phyloP scores from a whole-genome alignment of 2,329 filamentous ascomycete species.

The Microascus cirrosus region DNA sequence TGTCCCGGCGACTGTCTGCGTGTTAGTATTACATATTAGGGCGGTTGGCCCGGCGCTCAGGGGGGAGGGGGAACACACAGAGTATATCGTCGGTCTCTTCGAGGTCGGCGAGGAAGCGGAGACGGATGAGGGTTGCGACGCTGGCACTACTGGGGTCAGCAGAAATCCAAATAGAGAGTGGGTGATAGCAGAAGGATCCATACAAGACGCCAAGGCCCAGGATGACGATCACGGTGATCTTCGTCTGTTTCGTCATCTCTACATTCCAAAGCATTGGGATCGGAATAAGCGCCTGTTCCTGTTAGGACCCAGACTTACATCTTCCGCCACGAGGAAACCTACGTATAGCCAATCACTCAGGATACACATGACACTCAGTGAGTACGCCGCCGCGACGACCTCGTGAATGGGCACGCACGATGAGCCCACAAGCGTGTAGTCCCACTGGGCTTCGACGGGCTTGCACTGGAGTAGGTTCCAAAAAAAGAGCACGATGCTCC shows the following conservation, averaged over 20 bases:
- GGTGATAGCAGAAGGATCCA: neutral
- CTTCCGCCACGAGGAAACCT: conserved; percentile 9
- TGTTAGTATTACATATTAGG: neutral
- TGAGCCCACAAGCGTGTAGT: conserved; percentile 30
- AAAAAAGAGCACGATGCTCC: conserved; percentile 35
- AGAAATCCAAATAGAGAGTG: conserved; percentile 7
- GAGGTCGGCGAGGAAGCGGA: conserved; percentile 35
- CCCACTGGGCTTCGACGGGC: conserved; percentile 40
- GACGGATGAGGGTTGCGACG: conserved; percentile 39
- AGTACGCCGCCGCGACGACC: conserved; percentile 36
- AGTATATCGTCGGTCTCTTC: conserved; percentile 32
- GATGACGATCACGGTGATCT: conserved; percentile 37
- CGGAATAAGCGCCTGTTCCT: conserved; percentile 31
- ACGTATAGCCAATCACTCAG: conserved; percentile 43
- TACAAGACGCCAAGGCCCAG: conserved; percentile 39
- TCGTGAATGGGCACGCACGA: conserved; percentile 30
- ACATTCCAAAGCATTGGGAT: conserved; percentile 44
- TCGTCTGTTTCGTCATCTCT: conserved; percentile 40
- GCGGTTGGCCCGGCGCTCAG: neutral
- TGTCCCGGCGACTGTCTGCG: conserved; percentile 26
- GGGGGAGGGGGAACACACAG: conserved; percentile 22
- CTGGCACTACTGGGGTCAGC: conserved; percentile 28
- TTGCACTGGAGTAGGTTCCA: conserved; percentile 41
- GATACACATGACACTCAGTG: conserved; percentile 39
- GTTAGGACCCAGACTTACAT: neutral